Evolutionary conservation across 441 rosid genomes (phyloP).

Genomic region (Gossypium aridum): DNA sequence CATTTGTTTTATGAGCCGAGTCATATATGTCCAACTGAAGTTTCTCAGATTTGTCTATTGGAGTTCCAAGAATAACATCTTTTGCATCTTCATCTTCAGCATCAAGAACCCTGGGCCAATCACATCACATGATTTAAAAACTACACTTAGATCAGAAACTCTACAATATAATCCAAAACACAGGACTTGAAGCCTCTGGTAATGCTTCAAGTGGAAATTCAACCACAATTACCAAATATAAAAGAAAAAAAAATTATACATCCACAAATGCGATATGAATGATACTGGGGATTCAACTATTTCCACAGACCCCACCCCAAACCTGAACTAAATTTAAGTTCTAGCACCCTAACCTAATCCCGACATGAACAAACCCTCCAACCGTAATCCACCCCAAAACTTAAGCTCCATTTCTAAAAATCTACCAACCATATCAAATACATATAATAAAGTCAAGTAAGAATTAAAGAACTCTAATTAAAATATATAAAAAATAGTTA

Average conservation of each 20-base stretch:
- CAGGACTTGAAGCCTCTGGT: neutral
- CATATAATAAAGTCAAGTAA: neutral
- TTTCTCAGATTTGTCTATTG: conserved; percentile 41
- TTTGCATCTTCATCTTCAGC: conserved; percentile 43
- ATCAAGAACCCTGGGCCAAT: conserved; percentile 55
- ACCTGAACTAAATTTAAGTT: neutral
- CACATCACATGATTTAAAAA: conserved; percentile 1
- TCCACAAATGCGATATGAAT: neutral
- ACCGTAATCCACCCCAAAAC: neutral
- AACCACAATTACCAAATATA: neutral
- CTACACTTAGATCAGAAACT: neutral
- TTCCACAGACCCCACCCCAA: neutral
- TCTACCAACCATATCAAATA: neutral
- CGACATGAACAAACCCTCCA: neutral
- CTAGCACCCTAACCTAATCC: neutral
- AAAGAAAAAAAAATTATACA: neutral
- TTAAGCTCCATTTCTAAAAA: neutral
- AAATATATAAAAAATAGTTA: neutral
- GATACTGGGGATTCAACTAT: neutral
- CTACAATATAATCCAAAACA: neutral
- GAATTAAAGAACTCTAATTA: neutral
- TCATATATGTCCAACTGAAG: conserved; percentile 40
- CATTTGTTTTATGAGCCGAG: conserved; percentile 34
- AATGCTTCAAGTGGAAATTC: neutral
- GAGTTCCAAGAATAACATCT: conserved; percentile 55